Evolutionary conservation across 495 filamentous ascomycete species (phyloP).

Genomic region (Thermochaetoides thermophila): DNA sequence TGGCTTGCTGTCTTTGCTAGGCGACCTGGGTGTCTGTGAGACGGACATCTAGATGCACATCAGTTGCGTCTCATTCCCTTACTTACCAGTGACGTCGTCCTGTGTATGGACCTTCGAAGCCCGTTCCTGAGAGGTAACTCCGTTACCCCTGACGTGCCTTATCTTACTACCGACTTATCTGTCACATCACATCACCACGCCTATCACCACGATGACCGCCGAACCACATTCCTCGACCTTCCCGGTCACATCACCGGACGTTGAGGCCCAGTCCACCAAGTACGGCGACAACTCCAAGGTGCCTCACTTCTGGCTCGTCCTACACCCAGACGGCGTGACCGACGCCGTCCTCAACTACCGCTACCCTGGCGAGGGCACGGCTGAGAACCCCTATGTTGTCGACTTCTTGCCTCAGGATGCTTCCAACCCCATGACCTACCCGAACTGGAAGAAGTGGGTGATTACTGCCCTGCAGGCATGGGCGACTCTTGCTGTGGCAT

Average conservation of each 20-base stretch:
- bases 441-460: slow-evolving; percentile 49
- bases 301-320: slow-evolving; percentile 15
- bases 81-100: no score
- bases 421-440: slow-evolving; percentile 57
- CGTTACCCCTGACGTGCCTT: no score
- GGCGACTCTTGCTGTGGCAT: slow-evolving; percentile 56
- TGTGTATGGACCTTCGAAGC: no score
- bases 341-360: slow-evolving; percentile 37
- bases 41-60: no score
- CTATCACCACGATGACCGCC: not conserved
- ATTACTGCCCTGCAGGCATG: slow-evolving; percentile 49
- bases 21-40: no score
- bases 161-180: no score
- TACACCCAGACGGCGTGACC: slow-evolving; percentile 26
- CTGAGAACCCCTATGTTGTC: slow-evolving; percentile 59
- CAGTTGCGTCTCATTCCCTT: no score
- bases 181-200: no score
- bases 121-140: no score
- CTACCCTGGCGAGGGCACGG: slow-evolving; percentile 57
- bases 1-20: no score
- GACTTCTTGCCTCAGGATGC: slow-evolving; percentile 59
- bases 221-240: slow-evolving; percentile 1
- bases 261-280: slow-evolving; percentile 17
- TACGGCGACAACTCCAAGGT: slow-evolving; percentile 5
- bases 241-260: slow-evolving; percentile 5